Evolutionary conservation across 352 stramenopile species (phyloP), one percentile per base, ranked within the genome.

Genomic region (Phytophthora pluvialis): DNA sequence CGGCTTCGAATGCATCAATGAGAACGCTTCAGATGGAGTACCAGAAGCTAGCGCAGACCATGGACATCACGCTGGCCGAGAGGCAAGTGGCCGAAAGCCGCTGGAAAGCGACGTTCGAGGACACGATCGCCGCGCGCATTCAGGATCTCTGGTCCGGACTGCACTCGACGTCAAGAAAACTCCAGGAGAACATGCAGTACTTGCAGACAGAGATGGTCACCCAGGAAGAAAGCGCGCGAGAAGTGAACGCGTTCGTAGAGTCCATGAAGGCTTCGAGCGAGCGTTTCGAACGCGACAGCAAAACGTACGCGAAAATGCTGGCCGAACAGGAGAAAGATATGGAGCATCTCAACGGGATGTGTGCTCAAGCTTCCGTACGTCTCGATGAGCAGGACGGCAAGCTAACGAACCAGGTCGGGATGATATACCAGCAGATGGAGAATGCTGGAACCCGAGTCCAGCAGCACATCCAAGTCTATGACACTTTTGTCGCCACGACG

Each of bases 21-120:
- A 58, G 76, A 18, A 47, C 21, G 2, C 39, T 80, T 9, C 66
- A 78, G 3, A 60, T 65, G 0, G 50, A 80, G 40, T 67, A 80
- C 5, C 42, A 68, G 6, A 54, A 61, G n/a, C 45, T 80, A 29
- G 70, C 62, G 28, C 72, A 86, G 25, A 60, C 59, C n/a, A 52
- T 84, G 21, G 76, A 67, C n/a, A 11, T 71, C 12, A 66, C 62
- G 13, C 48, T 89, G 3, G 67, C 80, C 3, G 72, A 71, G 40
- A 60, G 65, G 4, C 66, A 83, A 36, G 59, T 88, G 15, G 49
- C 51, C 11, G 79, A 83, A 55, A 89, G 89, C 54, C 59, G 80
- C 31, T 91, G 80, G 80, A 91, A 90, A 48, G 46, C 77, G 0
- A 51, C 67, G 5, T 90, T 88, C 43, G 79, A 89, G 16, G 58